Evolutionary conservation across 345 rosid species (phyloP), one percentile per base, ranked within the genome.

Genomic region (Chamaenerion angustifolium): DNA sequence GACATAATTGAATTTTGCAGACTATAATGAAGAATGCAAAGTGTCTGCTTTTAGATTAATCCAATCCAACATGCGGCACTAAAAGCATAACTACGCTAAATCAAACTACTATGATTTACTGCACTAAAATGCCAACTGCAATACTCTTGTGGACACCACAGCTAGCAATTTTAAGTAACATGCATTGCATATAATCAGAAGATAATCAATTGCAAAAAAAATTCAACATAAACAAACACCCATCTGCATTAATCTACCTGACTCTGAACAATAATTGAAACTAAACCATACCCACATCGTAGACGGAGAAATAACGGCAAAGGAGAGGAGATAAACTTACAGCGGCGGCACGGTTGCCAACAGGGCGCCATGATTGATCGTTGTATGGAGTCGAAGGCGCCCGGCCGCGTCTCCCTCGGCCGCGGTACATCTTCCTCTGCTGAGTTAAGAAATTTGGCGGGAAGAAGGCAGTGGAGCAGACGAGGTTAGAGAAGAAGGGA

Each of bases 331-430:
- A 54, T 14, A 19, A 43, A 14, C 31, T 50, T 35, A 50, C 54
- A 14, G 54, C 35, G 42, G 43, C 16, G 43, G 19, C 13, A 15
- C 18, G 43, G 17, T 37, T 19, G 9, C n/a, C 42, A 17, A 15
- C 43, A 8, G 43, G 43, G 4, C 54, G 54, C 57, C 57, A 54
- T 43, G 1, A 45, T 41, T 23, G 58, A 48, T 42, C 58, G 17
- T 16, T 45, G 14, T 18, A 41, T 37, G 11, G 48, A 48, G 42
- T 48, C 21, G 14, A 27, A 18, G 4, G 35, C 40, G 58, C 13
- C 15, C 9, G 16, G 18, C 16, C 40, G 40, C 15, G 12, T 50
- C 19, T 42, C 40, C n/a, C 40, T 16, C 54, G 11, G 9, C 43
- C n/a, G 17, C 54, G 43, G 8, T 27, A 12, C 46, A n/a, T 45